These are phyloP conservation scores for Trichoderma hamatum DNA, from an alignment of 2,329 filamentous ascomycete genomes.

Conservation along the genomic window DNA sequence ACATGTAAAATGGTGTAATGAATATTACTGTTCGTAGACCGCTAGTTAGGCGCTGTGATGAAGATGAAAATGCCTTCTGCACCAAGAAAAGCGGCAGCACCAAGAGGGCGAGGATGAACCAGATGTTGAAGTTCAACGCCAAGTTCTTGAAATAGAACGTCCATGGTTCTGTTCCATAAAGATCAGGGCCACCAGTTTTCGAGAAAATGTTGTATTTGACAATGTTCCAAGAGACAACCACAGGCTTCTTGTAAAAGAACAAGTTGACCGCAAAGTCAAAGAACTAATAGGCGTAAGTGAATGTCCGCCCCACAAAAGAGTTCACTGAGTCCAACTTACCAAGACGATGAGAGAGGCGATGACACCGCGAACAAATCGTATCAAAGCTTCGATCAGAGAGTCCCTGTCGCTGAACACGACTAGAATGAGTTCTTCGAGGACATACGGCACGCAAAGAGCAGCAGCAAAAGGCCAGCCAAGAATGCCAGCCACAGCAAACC, in stretches of 20 bases:
- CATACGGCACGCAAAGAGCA: slow-evolving; percentile 77
- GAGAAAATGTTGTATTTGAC: slow-evolving; percentile 95
- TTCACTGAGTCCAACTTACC: slow-evolving; percentile 50
- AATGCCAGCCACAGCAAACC: slow-evolving; percentile 83
- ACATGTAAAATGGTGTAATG: slow-evolving; percentile 86
- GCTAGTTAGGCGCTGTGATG: slow-evolving; percentile 66
- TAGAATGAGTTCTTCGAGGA: slow-evolving; percentile 73
- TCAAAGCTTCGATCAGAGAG: slow-evolving; percentile 61
- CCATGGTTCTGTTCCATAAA: slow-evolving; percentile 97
- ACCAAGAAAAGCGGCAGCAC: slow-evolving; percentile 75
- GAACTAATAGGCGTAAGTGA: slow-evolving; percentile 49
- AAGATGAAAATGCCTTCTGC: slow-evolving; percentile 68
- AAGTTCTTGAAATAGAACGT: slow-evolving; percentile 94
- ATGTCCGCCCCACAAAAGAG: not conserved
- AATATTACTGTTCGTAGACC: slow-evolving; percentile 77
- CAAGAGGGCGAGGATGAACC: slow-evolving; percentile 79
- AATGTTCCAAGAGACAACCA: slow-evolving; percentile 86
- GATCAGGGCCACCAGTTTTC: slow-evolving; percentile 77
- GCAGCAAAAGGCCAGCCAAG: slow-evolving; percentile 94
- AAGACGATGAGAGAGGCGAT: slow-evolving; percentile 69
- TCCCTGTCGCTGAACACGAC: slow-evolving; percentile 57
- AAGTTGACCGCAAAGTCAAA: slow-evolving; percentile 73
- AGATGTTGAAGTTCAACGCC: slow-evolving; percentile 91
- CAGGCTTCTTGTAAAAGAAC: slow-evolving; percentile 81
- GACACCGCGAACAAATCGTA: slow-evolving; percentile 68